These are phyloP conservation scores for Uronychia setigera DNA, from an alignment of 73 alveolate species.

Conservation along the genomic window DNA sequence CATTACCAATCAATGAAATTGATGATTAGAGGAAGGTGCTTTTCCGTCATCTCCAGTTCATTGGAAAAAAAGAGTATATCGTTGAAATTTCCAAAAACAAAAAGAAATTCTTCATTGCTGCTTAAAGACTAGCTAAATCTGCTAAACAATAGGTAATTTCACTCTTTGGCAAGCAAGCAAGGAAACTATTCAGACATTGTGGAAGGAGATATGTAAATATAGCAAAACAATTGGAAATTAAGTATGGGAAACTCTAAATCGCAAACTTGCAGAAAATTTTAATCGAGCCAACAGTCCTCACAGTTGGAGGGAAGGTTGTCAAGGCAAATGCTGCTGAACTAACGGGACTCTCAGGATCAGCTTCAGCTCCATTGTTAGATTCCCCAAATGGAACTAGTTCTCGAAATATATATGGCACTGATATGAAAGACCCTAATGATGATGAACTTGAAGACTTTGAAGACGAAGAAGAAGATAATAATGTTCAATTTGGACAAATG, in stretches of 20 bases:
- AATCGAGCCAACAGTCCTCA: neutral
- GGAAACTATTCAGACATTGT: neutral
- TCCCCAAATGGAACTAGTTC: too few relatives aligned
- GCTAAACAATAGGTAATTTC: neutral
- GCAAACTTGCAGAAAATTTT: neutral
- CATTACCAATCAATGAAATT: neutral
- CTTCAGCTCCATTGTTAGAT: too few relatives aligned
- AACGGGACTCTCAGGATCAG: too few relatives aligned
- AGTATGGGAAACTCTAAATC: neutral
- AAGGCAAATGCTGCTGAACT: too few relatives aligned
- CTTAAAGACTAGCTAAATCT: neutral
- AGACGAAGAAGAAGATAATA: too few relatives aligned
- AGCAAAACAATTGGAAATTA: neutral
- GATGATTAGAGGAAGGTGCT: neutral
- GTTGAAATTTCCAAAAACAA: neutral
- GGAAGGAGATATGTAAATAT: neutral
- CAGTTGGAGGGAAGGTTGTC: slow-evolving; percentile 2
- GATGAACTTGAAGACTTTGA: too few relatives aligned
- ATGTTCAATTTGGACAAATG: too few relatives aligned
- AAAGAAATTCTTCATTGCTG: neutral
- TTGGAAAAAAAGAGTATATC: neutral
- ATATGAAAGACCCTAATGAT: too few relatives aligned
- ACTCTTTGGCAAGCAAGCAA: neutral
- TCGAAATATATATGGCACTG: too few relatives aligned
- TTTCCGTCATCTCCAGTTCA: neutral